Evolutionary conservation across 2,329 filamentous ascomycete species (phyloP), one percentile per base, ranked within the genome.

Genomic region (Hirsutella thompsonii): DNA sequence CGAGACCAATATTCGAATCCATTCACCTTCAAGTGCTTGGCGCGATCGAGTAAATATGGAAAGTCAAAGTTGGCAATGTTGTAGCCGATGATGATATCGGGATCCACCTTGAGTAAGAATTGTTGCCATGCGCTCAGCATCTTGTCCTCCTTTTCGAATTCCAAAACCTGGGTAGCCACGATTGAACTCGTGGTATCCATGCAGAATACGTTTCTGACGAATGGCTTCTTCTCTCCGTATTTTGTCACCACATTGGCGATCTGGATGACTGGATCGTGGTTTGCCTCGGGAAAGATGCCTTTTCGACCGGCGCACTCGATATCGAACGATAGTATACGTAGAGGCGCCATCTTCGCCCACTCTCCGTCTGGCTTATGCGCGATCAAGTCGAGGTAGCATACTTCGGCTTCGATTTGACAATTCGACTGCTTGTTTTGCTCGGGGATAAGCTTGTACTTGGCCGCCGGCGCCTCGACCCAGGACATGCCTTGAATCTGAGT

Each of bases 1-100:
- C 92, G 77, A 19, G 88, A 81, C 86, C 86, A 94, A 59, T 83
- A 90, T 6, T 92, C 83, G 50, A 98, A 98, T 1, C 74, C 75
- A 2, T 60, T 61, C 30, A 87, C 77, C 54, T 92, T 94, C 21
- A 98, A 69, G 56, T 94, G 80, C 49, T 74, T 85, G 9, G 89
- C 92, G 36, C 92, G 78, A 42, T 94, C 85, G 10, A 98, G 71
- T 0, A 98, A 74, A 56, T 98, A 98, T 0, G 90, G 90, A 48
- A 98, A 96, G 67, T 98, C 92, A 62, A 98, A 98, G 64, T 98
- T 98, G 56, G 85, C 70, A 64, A 94, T 98, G 61, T 98, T 98
- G 79, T 98, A 98, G 36, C 92, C 92, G 42, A 93, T 98, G 54
- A 98, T 94, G 48, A 98, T 84, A 63, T 98, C 92, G 0, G 92